Conservation (phyloP, 2,329 filamentous ascomycete genomes). For the Talaromyces islandicus region DNA sequence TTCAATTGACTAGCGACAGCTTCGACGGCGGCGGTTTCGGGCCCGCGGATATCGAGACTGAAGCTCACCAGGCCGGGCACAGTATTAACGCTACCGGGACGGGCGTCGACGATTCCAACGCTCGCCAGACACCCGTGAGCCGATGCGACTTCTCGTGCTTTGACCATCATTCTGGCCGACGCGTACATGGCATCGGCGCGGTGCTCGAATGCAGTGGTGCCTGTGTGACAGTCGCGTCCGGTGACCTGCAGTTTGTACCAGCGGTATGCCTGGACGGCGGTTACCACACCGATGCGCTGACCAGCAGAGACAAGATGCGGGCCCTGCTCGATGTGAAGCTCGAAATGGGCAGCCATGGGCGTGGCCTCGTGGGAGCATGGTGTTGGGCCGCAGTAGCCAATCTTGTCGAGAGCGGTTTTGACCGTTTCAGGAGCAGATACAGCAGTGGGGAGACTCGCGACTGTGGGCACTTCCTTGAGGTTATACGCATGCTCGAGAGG, state of each 20-base stretch:
- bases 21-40: slow-evolving; percentile 50
- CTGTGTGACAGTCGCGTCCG: slow-evolving; percentile 67
- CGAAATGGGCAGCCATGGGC: slow-evolving; percentile 71
- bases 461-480: slow-evolving; percentile 54
- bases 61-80: slow-evolving; percentile 64
- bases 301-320: slow-evolving; percentile 62
- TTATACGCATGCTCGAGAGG: slow-evolving; percentile 55
- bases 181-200: slow-evolving; percentile 64
- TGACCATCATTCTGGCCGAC: slow-evolving; percentile 61
- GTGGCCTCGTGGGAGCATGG: slow-evolving; percentile 38
- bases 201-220: slow-evolving; percentile 63
- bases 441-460: slow-evolving; percentile 35
- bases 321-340: slow-evolving; percentile 80
- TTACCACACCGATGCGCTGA: slow-evolving; percentile 63
- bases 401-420: slow-evolving; percentile 63
- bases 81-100: slow-evolving; percentile 62
- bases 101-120: slow-evolving; percentile 62
- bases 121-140: slow-evolving; percentile 53
- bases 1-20: slow-evolving; percentile 53
- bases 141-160: slow-evolving; percentile 58
- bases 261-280: slow-evolving; percentile 67
- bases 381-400: slow-evolving; percentile 60
- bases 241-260: slow-evolving; percentile 65
- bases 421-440: slow-evolving; percentile 56
- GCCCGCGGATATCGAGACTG: slow-evolving; percentile 60